Percentiles rank a stretch among this genome's conserved stretches.
Evolutionary conservation across 163 green algal species (phyloP).

Genomic region (Chlorella variabilis): DNA sequence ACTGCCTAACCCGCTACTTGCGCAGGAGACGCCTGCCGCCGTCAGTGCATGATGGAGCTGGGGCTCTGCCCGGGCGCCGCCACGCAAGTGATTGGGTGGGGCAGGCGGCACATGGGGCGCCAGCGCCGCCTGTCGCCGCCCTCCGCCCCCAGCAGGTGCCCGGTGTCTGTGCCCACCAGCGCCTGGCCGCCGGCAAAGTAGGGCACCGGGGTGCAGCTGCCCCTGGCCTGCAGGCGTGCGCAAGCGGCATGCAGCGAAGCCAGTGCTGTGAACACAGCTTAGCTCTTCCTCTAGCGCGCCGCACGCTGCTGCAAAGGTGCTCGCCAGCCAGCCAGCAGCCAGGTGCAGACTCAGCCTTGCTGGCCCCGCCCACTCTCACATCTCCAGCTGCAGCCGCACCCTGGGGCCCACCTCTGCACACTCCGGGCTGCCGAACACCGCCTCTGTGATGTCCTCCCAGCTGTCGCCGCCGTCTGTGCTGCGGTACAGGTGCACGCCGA

Average conservation of each 20-base stretch:
- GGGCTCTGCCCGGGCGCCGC: conserved; percentile 13
- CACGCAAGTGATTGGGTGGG: conserved; percentile 12
- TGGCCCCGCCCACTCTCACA: too few relatives aligned
- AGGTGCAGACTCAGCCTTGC: too few relatives aligned
- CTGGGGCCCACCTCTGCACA: neutral
- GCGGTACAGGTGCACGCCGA: conserved; percentile 17
- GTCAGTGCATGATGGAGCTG: conserved; percentile 25
- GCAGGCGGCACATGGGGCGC: neutral
- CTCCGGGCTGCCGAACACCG: neutral
- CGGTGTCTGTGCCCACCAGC: conserved; percentile 16
- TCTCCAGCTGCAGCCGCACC: neutral
- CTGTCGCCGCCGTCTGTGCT: neutral
- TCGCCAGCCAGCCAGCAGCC: too few relatives aligned
- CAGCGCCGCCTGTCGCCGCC: neutral
- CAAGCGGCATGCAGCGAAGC: too few relatives aligned
- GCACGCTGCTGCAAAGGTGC: too few relatives aligned
- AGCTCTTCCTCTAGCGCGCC: too few relatives aligned
- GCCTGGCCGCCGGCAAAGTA: conserved; percentile 12
- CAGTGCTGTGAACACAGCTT: neutral
- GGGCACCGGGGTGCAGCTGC: conserved; percentile 14
- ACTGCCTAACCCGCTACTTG: too few relatives aligned
- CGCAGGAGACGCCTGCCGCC: too few relatives aligned
- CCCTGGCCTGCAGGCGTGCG: conserved; percentile 5
- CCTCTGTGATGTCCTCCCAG: conserved; percentile 7
- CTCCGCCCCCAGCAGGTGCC: neutral